Evolutionary conservation across 106 monocot genomes (phyloP), one percentile per base, ranked within the genome.

Genomic region (Narthecium ossifragum): DNA sequence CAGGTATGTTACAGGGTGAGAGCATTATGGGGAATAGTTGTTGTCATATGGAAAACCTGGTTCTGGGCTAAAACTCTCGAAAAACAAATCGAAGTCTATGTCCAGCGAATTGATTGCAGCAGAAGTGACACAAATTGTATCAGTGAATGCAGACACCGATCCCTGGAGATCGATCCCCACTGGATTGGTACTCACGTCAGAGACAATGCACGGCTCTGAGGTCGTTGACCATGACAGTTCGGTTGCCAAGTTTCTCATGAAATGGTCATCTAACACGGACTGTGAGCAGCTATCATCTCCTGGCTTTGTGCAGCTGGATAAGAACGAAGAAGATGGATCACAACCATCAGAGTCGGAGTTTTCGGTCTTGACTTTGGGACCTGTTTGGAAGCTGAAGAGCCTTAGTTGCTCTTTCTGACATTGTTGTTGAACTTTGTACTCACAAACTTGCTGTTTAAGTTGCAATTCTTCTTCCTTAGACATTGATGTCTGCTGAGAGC

Each of bases 131-230:
- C n/a, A n/a, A n/a, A n/a, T n/a, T n/a, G n/a, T n/a, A n/a, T n/a
- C 77, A 11, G 68, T 41, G 33, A 81, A 32, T n/a, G 72, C 80
- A 14, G 55, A 63, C 26, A 77, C 76, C 17, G 18, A 22, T 33
- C 30, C 20, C 8, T 31, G 46, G 27, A 46, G 34, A 5, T 46
- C 23, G 13, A 34, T 17, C 17, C 60, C 62, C 52, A 33, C 30
- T 13, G 46, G 10, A 10, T 36, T 6, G 23, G 2, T 52, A 26
- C 24, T 21, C 51, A 52, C n/a, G n/a, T n/a, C n/a, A n/a, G n/a
- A n/a, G n/a, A n/a, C n/a, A n/a, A n/a, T n/a, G n/a, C n/a, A n/a
- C n/a, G n/a, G n/a, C 22, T 8, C 51, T 52, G 51, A 52, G 14
- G 26, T n/a, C n/a, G n/a, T n/a, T n/a, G n/a, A n/a, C n/a, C n/a